A percentile compares a stretch with the other conserved stretches of the same genome.
Conservation (phyloP, 2,329 filamentous ascomycete genomes). For the Diaporthe ampelina region DNA sequence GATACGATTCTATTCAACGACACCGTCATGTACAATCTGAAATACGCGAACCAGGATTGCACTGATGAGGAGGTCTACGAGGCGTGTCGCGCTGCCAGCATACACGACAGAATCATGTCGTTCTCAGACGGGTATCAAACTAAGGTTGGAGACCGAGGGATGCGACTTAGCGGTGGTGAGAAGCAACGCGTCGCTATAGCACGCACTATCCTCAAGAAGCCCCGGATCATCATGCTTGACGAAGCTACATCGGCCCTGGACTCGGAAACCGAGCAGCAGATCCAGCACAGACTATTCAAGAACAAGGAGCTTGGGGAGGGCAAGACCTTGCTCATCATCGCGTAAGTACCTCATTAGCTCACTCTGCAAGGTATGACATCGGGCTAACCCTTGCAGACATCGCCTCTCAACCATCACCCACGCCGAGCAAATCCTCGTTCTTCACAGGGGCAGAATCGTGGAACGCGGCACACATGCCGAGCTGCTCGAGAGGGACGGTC, state of each 20-base stretch:
- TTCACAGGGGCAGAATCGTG: conserved; percentile 81
- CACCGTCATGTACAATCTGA: conserved; percentile 68
- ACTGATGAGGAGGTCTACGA: conserved; percentile 64
- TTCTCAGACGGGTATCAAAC: conserved; percentile 68
- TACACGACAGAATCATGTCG: conserved; percentile 67
- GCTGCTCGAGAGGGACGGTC: conserved; percentile 77
- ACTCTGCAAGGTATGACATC: not conserved
- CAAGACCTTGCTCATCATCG: conserved; percentile 95
- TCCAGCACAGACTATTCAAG: conserved; percentile 77
- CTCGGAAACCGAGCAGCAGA: conserved; percentile 70
- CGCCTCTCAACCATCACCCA: conserved; percentile 88
- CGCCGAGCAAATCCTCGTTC: conserved; percentile 86
- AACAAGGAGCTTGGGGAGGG: conserved; percentile 77
- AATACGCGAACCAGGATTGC: conserved; percentile 64
- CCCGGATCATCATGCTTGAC: conserved; percentile 78
- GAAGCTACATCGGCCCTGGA: conserved; percentile 80
- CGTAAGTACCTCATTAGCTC: conserved; percentile 65
- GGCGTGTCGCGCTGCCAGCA: conserved; percentile 66
- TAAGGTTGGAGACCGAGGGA: conserved; percentile 66
- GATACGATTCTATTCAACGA: conserved; percentile 81
- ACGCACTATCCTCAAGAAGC: conserved; percentile 77
- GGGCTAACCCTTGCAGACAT: conserved; percentile 65
- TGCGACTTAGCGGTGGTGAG: conserved; percentile 71
- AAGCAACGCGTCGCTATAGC: conserved; percentile 73
- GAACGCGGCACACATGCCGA: conserved; percentile 86